Evolutionary conservation across 2,329 filamentous ascomycete species (phyloP), one percentile per base, ranked within the genome.

Genomic region (Sporothrix phasma): DNA sequence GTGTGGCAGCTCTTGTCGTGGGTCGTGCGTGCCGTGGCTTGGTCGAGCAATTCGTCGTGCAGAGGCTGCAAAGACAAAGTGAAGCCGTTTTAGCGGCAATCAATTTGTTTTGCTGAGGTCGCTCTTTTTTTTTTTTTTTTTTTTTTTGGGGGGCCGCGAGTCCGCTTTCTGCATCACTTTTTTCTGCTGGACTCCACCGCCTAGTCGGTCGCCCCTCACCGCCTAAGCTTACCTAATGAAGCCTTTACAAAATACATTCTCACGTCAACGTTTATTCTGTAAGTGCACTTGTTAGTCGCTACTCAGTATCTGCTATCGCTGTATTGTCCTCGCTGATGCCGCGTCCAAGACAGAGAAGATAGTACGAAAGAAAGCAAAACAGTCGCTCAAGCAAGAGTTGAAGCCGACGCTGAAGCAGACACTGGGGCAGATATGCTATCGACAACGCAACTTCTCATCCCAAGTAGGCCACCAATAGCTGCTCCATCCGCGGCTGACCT

Each of bases 51-150:
- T 19, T n/a, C 54, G 54, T 41, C 39, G 56, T 31, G 56, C 24
- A 60, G 56, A 60, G 56, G 56, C 56, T 60, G 56, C 56, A 60
- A 45, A 26, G 22, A 10, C n/a, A 24, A 60, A 60, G 56, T 34
- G 59, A 49, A 39, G 59, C 45, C 59, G 45, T 63, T 47, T 45
- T 45, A 63, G 61, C 29, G 34, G 31, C 39, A 17, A 19, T 34
- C 53, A 56, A 56, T 56, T 39, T 56, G 51, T 22, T 45, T 63
- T 39, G 43, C 31, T 19, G 37, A 13, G 39, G 26, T 24, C 37
- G 41, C 62, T 45, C 17, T 61, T 69, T 66, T 58, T 63, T 66
- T 46, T 63, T 63, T 59, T 53, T 43, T 62, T 54, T 43, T 31
- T 62, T 69, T 66, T 56, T 65, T 65, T 54, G 60, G 62, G 43